A percentile compares a stretch with the other conserved stretches of the same genome.
These are phyloP conservation scores for Populus davidiana DNA, from an alignment of 345 rosid species.

Conservation along the genomic window DNA sequence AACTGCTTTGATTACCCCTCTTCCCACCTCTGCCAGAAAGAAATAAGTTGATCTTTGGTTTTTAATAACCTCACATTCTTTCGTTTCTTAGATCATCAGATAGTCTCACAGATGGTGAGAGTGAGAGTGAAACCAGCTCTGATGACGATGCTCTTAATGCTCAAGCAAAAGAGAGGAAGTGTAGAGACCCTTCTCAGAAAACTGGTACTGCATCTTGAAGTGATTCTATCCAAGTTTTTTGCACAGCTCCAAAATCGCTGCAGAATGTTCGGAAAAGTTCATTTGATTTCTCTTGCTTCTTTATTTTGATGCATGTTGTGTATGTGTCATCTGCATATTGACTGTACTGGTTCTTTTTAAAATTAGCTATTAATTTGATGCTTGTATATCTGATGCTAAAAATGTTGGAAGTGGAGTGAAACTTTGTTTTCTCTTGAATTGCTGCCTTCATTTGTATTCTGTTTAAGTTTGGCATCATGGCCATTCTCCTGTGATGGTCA, in stretches of 20 bases:
- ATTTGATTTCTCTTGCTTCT: not conserved
- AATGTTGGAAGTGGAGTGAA: not conserved
- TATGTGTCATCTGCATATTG: not conserved
- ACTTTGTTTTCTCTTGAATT: not conserved
- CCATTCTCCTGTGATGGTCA: not conserved
- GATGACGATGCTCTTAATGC: conserved; percentile 46
- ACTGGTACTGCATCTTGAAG: conserved; percentile 38
- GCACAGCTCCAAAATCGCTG: not conserved
- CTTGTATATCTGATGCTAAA: not conserved
- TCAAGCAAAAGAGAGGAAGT: conserved; percentile 42
- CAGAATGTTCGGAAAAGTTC: not conserved
- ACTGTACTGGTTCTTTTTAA: not conserved
- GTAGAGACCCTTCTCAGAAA: conserved; percentile 39
- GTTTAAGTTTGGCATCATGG: not conserved
- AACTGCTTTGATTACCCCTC: not conserved
- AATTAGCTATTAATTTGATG: not conserved
- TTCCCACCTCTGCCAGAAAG: too few relatives aligned
- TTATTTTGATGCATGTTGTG: not conserved
- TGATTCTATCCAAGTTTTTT: not conserved
- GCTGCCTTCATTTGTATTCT: not conserved
- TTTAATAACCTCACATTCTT: not conserved
- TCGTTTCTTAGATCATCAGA: conserved; percentile 49
- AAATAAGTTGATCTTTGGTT: not conserved
- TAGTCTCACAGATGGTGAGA: conserved; percentile 51
- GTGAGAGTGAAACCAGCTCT: conserved; percentile 45